phyloP scores from a whole-genome alignment of 345 rosid species.

The Geranium brycei region DNA sequence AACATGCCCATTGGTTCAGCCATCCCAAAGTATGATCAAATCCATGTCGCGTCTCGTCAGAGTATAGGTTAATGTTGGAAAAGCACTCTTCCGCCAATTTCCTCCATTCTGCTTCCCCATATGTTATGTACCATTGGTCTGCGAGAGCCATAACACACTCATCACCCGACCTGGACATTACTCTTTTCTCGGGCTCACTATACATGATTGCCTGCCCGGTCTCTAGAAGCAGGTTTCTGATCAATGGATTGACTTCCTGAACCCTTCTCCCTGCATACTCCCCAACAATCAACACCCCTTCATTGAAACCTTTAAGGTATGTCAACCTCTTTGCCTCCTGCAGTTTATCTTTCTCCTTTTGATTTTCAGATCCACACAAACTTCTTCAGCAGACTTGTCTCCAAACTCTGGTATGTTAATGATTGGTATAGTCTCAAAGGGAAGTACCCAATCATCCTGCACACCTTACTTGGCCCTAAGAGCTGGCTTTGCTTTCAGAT shows the following conservation, averaged over 20 bases:
- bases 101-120: constrained; percentile 82
- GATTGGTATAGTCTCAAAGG: constrained; percentile 61
- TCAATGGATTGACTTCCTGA: constrained; percentile 69
- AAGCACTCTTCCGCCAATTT: constrained; percentile 67
- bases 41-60: constrained; percentile 71
- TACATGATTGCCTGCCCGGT: constrained; percentile 60
- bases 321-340: constrained; percentile 82
- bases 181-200: constrained; percentile 95
- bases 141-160: constrained; percentile 97
- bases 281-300: constrained; percentile 74
- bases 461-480: constrained; percentile 58
- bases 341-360: constrained; percentile 88
- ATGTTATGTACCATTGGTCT: constrained; percentile 91
- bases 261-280: constrained; percentile 61
- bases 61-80: constrained; percentile 59
- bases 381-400: constrained; percentile 76
- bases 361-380: constrained; percentile 69
- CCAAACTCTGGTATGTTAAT: constrained; percentile 77
- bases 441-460: constrained; percentile 79
- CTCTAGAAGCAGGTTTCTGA: constrained; percentile 56
- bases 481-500: constrained; percentile 70
- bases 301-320: constrained; percentile 75
- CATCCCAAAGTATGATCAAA: constrained; percentile 90
- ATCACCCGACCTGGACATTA: constrained; percentile 91
- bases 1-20: constrained; percentile 99